Conservation (phyloP, 306 rosid genomes). For the Dicorynia guianensis region DNA sequence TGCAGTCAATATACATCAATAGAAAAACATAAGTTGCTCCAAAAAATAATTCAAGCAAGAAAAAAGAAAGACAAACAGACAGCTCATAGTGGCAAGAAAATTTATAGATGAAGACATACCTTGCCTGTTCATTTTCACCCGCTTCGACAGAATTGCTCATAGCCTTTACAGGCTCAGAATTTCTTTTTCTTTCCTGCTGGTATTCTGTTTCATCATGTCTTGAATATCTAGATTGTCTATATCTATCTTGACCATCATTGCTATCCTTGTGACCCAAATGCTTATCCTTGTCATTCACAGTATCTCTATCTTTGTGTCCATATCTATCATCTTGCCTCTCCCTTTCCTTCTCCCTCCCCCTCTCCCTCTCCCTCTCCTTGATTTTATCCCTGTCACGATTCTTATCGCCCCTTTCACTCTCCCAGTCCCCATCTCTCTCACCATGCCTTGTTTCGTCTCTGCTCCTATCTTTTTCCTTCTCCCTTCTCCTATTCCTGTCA, state of each 20-base stretch:
- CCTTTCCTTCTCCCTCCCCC: conserved; percentile 67
- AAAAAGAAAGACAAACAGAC: neutral
- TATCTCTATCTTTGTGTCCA: conserved; percentile 50
- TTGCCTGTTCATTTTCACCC: conserved; percentile 45
- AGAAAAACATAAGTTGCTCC: neutral
- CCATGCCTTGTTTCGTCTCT: conserved; percentile 56
- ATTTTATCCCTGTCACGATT: conserved; percentile 48
- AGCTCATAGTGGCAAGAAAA: neutral
- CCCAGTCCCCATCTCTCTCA: conserved; percentile 61
- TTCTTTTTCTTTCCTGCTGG: conserved; percentile 48
- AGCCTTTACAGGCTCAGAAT: conserved; percentile 38
- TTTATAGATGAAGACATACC: conserved; percentile 48
- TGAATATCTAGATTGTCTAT: conserved; percentile 55
- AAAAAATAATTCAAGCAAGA: neutral
- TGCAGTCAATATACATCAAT: conserved; percentile 45
- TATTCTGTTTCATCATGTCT: conserved; percentile 61
- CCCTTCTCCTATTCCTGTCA: conserved; percentile 63
- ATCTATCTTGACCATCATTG: conserved; percentile 53
- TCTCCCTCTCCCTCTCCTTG: conserved; percentile 55
- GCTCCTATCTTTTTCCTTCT: conserved; percentile 53
- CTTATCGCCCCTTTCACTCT: conserved; percentile 60
- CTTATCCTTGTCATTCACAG: conserved; percentile 54
- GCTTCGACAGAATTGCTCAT: conserved; percentile 43
- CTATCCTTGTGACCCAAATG: conserved; percentile 51
- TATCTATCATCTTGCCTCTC: conserved; percentile 60